phyloP scores from a whole-genome alignment of 2,329 filamentous ascomycete species.

The Colletotrichum abscissum region DNA sequence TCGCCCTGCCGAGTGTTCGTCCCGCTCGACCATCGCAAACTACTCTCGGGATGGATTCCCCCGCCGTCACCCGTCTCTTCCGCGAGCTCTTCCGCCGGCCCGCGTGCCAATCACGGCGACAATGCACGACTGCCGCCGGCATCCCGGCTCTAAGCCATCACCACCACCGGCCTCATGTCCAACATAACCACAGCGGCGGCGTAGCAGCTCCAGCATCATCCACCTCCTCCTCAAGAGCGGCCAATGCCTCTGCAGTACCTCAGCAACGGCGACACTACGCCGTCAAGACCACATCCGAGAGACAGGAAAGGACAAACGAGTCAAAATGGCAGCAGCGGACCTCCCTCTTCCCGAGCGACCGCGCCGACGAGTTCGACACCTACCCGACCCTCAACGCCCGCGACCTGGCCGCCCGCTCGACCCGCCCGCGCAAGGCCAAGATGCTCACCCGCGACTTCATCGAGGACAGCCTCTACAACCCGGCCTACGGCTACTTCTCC shows the following conservation, averaged over 20 bases:
- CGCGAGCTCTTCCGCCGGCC: conserved; percentile 85
- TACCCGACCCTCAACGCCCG: conserved; percentile 90
- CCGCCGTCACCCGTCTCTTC: conserved; percentile 81
- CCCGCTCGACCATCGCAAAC: neutral
- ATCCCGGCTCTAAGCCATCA: conserved; percentile 33
- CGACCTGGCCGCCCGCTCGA: conserved; percentile 76
- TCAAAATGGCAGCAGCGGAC: conserved; percentile 89
- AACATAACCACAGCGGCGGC: conserved; percentile 5
- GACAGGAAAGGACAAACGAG: conserved; percentile 61
- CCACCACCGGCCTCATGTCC: neutral
- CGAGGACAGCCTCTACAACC: conserved; percentile 96
- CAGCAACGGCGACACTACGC: conserved; percentile 44
- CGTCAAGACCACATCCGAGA: conserved; percentile 28
- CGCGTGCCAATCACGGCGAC: conserved; percentile 67
- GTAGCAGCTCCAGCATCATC: conserved; percentile 37
- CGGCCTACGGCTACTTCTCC: conserved; percentile 94
- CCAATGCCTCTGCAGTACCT: conserved; percentile 13
- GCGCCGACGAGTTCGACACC: conserved; percentile 80
- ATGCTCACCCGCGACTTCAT: conserved; percentile 99
- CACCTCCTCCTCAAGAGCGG: conserved; percentile 37
- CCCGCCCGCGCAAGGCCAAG: conserved; percentile 88
- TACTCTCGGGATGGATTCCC: conserved; percentile 77
- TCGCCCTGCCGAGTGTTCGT: conserved; percentile 25
- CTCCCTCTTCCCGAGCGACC: conserved; percentile 79
- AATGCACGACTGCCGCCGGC: conserved; percentile 41